Conservation (phyloP, 257 asterid genomes). For the Penstemon eatonii region DNA sequence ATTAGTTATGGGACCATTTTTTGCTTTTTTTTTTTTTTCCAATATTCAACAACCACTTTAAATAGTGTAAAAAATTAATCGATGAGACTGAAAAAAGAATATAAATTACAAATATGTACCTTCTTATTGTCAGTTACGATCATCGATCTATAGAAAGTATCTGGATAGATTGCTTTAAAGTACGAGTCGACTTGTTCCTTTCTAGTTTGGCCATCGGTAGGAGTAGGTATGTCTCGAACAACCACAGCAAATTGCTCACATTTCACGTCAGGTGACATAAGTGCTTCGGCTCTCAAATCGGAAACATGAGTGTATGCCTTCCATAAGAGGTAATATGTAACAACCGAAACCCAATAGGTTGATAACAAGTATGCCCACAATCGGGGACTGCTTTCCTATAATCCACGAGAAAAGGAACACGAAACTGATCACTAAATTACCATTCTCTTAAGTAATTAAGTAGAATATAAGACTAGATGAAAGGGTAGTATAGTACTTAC, state of each 20-base stretch:
- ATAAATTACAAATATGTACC: slow-evolving; percentile 35
- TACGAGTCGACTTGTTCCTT: slow-evolving; percentile 90
- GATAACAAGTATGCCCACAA: slow-evolving; percentile 73
- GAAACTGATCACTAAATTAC: not conserved
- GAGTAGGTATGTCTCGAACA: slow-evolving; percentile 77
- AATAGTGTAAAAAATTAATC: not conserved
- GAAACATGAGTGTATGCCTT: slow-evolving; percentile 77
- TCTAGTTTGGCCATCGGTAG: slow-evolving; percentile 52
- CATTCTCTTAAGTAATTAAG: not conserved
- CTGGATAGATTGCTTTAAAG: slow-evolving; percentile 76
- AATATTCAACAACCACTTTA: no score
- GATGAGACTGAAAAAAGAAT: not conserved
- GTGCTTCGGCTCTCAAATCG: slow-evolving; percentile 68
- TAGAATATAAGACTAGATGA: not conserved
- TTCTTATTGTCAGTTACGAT: slow-evolving; percentile 66
- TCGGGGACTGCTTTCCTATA: slow-evolving; percentile 55
- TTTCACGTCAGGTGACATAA: slow-evolving; percentile 66
- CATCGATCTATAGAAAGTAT: slow-evolving; percentile 75
- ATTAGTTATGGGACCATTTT: no score
- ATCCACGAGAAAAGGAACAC: slow-evolving; percentile 14
- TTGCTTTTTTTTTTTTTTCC: no score
- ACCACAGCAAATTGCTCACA: slow-evolving; percentile 77
- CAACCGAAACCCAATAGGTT: slow-evolving; percentile 71
- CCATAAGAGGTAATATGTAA: slow-evolving; percentile 69
- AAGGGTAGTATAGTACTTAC: slow-evolving; percentile 41